Conservation (phyloP, 176 grass and related monocot species). For the Leersia perrieri region DNA sequence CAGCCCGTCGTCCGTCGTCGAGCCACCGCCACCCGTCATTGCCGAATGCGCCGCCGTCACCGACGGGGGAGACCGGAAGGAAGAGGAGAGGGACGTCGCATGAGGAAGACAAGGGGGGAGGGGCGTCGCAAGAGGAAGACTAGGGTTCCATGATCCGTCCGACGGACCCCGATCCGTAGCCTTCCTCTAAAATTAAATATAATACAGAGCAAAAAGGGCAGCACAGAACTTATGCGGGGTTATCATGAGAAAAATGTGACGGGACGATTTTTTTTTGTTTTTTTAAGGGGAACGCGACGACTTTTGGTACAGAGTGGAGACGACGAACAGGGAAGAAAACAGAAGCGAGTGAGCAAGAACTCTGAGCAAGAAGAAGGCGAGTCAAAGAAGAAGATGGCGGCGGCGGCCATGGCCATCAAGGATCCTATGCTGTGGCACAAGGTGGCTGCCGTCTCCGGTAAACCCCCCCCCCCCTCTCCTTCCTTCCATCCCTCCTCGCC, state of each 20-base stretch:
- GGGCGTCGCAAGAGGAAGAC: too few species aligned
- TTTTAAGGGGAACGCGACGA: background rate
- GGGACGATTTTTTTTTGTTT: too few species aligned
- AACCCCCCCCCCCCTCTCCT: background rate
- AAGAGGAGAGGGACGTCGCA: too few species aligned
- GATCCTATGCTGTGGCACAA: conserved; percentile 85
- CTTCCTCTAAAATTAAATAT: too few species aligned
- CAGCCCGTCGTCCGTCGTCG: too few species aligned
- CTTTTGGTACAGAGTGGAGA: conserved; percentile 23
- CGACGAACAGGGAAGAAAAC: background rate
- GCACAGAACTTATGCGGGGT: background rate
- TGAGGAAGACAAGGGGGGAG: too few species aligned
- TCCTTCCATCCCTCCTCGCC: background rate
- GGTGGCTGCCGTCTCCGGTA: conserved; percentile 90
- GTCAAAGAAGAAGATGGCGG: conserved; percentile 23
- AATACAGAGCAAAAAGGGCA: background rate
- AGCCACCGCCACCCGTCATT: too few species aligned
- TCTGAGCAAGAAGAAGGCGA: too few species aligned
- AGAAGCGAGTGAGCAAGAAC: background rate
- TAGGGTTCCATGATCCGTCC: too few species aligned
- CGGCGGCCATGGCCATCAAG: conserved; percentile 23
- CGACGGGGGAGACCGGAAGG: too few species aligned
- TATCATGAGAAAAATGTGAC: background rate
- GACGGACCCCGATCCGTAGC: too few species aligned
- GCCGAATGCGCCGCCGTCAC: too few species aligned